Base-by-base conservation (phyloP, 2,329 filamentous ascomycete species). In the Xylariaceae sp. region DNA sequence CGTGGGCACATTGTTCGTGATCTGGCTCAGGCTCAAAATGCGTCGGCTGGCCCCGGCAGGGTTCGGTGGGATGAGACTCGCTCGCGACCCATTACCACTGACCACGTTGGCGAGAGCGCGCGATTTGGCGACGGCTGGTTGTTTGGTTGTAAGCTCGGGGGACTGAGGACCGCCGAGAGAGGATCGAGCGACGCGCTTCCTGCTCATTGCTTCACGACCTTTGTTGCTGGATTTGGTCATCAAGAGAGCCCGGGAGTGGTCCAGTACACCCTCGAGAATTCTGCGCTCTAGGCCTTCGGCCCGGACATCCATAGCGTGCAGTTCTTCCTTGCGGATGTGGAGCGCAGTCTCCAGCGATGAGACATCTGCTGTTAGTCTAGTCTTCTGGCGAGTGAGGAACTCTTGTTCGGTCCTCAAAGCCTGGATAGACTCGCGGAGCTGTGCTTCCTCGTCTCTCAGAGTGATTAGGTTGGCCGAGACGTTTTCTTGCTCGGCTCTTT, bases 251-350 rank as follows among this genome's bases (percentile, higher is more conserved):
- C 93, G 88, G 17, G 93, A 97, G 68, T 97, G 93, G 63, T 97
- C 92, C 74, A 99, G 95, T 57, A 97, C 90, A 22, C 93, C 92
- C 60, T 97, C 93, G 31, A 99, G 75, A 60, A 99, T 96, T 22
- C 94, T 86, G 47, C 92, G 88, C 73, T 99, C 94, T 19, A 99
- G 78, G 3, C 84, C 83, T 68, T 97, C 91, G 2, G 93, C 94
- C 56, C 93, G 88, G 11, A 81, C 77, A 68, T 97, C 93, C 89
- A 99, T 97, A 22, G 88, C 81, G 42, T 90, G 84, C 53, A 99
- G 83, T 72, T 97, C 94, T 61, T 97, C 93, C 42, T 90, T 88
- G 49, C 94, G 88, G 51, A 97, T 86, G 16, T 87, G 84, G 31
- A 97, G 80, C 1, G 94, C 93, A 9, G 90, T 97, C 68, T 97